Base-by-base conservation (phyloP, 2,329 filamentous ascomycete genomes). In the Coniosporium tulheliwenetii region DNA sequence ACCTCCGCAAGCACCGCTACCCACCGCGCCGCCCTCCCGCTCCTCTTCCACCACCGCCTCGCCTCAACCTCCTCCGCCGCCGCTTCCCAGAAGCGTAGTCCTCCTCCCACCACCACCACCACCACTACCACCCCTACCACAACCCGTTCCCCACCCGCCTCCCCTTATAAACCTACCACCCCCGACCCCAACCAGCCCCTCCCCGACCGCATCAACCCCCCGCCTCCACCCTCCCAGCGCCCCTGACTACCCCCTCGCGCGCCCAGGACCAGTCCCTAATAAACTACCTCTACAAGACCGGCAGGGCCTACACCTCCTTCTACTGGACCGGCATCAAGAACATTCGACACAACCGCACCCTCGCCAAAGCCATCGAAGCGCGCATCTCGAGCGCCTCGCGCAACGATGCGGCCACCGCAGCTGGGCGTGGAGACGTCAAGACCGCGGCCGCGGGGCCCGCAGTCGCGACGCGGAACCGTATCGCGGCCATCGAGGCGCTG, bases 251-350 rank as follows among this genome's bases (percentile, higher is more conserved):
- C 2, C 84, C 84, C 5, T 55, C 59, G 5, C 70, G 75, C 40
- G 56, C 65, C 13, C 53, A 67, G 14, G 52, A 60, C 7, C 57
- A 70, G 29, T 62, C 63, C 26, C 53, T 63, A 14, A 55, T 73
- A 41, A 59, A 60, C 13, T 73, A 82, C 62, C 65, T 75, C 45
- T 73, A 74, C 52, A 56, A 62, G 36, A 63, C 79, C 26, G 89
- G 85, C 46, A 81, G 81, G 56, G 76, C 81, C 39, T 94, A 93
- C 60, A 50, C 81, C 8, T 61, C 61, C 31, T 96, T 96, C 71
- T 96, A 95, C 75, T 93, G 91, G 62, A 71, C 75, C 1, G 89
- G 87, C 13, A 62, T 94, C 30, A 77, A 78, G 54, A 77, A 81
- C 50, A 77, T 93, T 39, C 77, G 76, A 56, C 62, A 66, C 44